These are phyloP conservation scores for Cynara cardunculus DNA, from an alignment of 129 eudicot species.

Conservation along the genomic window DNA sequence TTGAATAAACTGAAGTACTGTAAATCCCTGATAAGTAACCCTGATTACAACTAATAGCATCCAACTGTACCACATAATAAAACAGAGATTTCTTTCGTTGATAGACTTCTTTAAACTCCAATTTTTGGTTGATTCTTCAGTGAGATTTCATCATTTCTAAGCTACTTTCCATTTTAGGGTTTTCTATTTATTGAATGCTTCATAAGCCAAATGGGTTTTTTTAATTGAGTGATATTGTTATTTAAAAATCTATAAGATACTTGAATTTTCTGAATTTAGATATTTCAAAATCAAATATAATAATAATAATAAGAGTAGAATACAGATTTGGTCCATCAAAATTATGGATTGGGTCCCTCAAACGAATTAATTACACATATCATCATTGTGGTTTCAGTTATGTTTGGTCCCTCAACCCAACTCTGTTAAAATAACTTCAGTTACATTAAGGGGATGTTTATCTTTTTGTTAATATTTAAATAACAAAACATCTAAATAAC, in stretches of 20 bases:
- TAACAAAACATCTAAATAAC: too few species aligned
- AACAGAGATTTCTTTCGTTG: neutral
- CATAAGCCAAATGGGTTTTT: neutral
- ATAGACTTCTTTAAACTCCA: neutral
- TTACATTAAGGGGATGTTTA: too few species aligned
- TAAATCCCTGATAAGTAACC: neutral
- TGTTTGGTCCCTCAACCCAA: too few species aligned
- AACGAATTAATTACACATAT: too few species aligned
- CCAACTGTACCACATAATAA: neutral
- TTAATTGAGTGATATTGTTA: neutral
- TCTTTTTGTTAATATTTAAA: too few species aligned
- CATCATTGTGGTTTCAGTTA: too few species aligned
- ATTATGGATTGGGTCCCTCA: too few species aligned
- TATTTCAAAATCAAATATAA: too few species aligned
- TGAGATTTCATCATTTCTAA: neutral
- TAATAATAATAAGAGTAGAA: too few species aligned
- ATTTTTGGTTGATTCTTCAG: neutral
- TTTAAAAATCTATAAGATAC: neutral
- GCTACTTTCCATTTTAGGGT: neutral
- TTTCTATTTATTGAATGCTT: neutral
- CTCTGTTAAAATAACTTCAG: too few species aligned
- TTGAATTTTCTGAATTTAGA: neutral
- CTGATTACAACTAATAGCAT: neutral
- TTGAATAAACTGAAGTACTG: neutral
- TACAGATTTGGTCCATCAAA: too few species aligned